phyloP scores from a whole-genome alignment of 768 basidiomycete genomes.

The Termitomyces bulborhizus region DNA sequence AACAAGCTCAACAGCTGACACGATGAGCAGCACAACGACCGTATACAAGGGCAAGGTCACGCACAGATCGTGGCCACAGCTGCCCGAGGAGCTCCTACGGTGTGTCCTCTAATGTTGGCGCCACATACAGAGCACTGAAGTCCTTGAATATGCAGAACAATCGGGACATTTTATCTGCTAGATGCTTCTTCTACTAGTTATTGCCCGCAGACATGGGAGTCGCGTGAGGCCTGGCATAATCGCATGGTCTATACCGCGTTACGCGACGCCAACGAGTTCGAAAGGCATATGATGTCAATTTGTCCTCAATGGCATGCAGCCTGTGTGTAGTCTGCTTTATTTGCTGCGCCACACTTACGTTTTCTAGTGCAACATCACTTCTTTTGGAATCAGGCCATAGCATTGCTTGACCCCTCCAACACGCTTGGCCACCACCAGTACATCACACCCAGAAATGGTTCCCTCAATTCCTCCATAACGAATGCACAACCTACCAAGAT shows the following conservation, averaged over 20 bases:
- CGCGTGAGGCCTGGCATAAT: constrained; percentile 50
- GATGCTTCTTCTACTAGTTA: constrained; percentile 36
- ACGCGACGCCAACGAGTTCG: constrained; percentile 56
- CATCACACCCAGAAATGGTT: constrained; percentile 32
- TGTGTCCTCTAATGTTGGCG: constrained; percentile 23
- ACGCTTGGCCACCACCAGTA: constrained; percentile 42
- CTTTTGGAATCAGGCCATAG: constrained; percentile 64
- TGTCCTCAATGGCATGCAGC: constrained; percentile 56
- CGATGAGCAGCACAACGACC: constrained; percentile 22
- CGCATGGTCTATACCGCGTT: constrained; percentile 56
- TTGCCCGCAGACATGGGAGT: constrained; percentile 43
- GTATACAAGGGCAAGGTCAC: constrained; percentile 52
- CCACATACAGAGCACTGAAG: constrained; percentile 26
- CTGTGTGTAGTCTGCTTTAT: constrained; percentile 34
- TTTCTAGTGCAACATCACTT: constrained; percentile 58
- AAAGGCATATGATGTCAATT: constrained; percentile 53
- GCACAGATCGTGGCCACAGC: constrained; percentile 53
- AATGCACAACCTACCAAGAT: constrained; percentile 29
- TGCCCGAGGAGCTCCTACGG: constrained; percentile 59
- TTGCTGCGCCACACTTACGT: background rate
- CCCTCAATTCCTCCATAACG: constrained; percentile 27
- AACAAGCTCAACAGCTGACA: constrained; percentile 15
- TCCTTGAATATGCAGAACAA: constrained; percentile 31
- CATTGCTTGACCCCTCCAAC: constrained; percentile 59
- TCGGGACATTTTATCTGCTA: constrained; percentile 54